Conservation (phyloP, 306 rosid species). For the Trifolium fragiferum region DNA sequence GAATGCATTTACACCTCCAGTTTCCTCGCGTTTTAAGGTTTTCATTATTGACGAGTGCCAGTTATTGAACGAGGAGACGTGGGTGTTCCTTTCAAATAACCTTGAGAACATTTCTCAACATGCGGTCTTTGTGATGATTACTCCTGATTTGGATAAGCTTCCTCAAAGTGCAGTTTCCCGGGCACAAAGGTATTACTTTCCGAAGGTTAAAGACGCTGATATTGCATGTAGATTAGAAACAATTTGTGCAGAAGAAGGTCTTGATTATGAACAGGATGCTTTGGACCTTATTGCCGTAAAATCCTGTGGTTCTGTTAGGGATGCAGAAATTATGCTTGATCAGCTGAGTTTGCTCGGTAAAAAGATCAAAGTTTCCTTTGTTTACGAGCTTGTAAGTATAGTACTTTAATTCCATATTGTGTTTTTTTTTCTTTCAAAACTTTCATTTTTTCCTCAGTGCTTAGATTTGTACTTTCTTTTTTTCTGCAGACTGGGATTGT, state of each 20-base stretch:
- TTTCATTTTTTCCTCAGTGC: conserved; percentile 9
- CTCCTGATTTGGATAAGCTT: conserved; percentile 74
- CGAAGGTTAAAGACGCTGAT: conserved; percentile 71
- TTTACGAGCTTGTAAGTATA: conserved; percentile 78
- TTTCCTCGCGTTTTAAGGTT: conserved; percentile 72
- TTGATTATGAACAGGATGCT: conserved; percentile 72
- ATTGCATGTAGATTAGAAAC: conserved; percentile 60
- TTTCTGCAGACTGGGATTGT: conserved; percentile 80
- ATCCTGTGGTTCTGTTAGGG: conserved; percentile 84
- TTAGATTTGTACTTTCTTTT: conserved; percentile 26
- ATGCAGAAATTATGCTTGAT: conserved; percentile 93
- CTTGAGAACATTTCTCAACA: conserved; percentile 65
- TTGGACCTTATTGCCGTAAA: conserved; percentile 72
- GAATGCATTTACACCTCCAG: conserved; percentile 63
- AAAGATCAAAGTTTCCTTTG: conserved; percentile 64
- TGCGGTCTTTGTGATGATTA: conserved; percentile 76
- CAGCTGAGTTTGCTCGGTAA: conserved; percentile 85
- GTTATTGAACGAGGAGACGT: conserved; percentile 62
- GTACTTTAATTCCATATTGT: conserved; percentile 16
- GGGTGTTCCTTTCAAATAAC: conserved; percentile 69
- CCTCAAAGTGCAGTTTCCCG: conserved; percentile 71
- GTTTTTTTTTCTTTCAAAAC: background rate
- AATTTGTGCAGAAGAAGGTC: conserved; percentile 69
- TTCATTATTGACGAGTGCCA: conserved; percentile 92
- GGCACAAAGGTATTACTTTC: conserved; percentile 77